Evolutionary conservation across 768 basidiomycete species (phyloP), one percentile per base, ranked within the genome.

Genomic region (Auricularia sp.): DNA sequence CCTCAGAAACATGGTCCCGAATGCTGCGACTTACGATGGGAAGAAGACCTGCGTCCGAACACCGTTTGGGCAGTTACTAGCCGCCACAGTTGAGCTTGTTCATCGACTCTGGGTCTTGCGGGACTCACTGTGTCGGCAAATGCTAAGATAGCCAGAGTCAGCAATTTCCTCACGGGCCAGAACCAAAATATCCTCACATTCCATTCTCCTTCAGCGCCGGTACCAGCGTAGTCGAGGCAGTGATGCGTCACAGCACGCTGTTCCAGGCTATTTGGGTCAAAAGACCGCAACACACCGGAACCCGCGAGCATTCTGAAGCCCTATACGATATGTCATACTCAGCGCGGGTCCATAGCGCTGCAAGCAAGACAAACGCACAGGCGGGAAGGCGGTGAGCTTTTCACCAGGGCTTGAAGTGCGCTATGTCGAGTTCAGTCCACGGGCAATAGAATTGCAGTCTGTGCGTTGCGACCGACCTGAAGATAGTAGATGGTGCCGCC

Each of bases 241-340:
- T 0, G 63, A 56, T 67, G 36, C 11, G 29, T 58, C 29, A 65
- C 42, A 10, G 44, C 35, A 35, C 36, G 63, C 62, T 67, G 65
- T 33, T 62, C 10, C 35, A 65, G 44, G 61, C 59, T 11, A 39
- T 33, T 64, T 39, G 54, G 3, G 59, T 61, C 63, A 44, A 58
- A 56, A 14, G 62, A 54, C 54, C 66, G 64, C n/a, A 68, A 54
- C 16, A 64, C 67, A 1, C 64, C 64, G 33, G 65, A 64, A 11
- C 68, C 68, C 2, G 64, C 65, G 42, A 69, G 66, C 65, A 69
- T 65, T 10, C 68, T 64, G 16, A 69, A 64, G 5, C 62, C 69
- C 56, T 59, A 18, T 34, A 14, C 11, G 33, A 10, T 10, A 10
- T 6, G 10, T 3, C 18, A 33, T 24, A 10, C 8, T 29, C 54